These are phyloP conservation scores for Cutaneotrichosporon cutaneum DNA, from an alignment of 1,284 basidiomycete genomes.

Conservation along the genomic window DNA sequence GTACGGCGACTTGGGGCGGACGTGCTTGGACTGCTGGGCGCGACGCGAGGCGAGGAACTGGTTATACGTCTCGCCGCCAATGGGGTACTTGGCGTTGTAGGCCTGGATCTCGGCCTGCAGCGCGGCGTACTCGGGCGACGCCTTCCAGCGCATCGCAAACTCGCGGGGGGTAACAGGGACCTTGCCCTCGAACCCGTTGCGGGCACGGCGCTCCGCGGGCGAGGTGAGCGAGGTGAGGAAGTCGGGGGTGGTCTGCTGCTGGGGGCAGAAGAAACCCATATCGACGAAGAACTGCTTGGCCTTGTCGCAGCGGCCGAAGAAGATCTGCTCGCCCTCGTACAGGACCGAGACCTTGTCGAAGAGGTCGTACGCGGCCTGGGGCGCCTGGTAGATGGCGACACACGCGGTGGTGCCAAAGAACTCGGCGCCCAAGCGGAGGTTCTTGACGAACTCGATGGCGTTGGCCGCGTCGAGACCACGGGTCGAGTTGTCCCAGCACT, in stretches of 20 bases:
- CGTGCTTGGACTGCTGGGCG: slow-evolving; percentile 54
- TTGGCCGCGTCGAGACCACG: slow-evolving; percentile 61
- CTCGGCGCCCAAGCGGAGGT: slow-evolving; percentile 56
- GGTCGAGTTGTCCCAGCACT: slow-evolving; percentile 57
- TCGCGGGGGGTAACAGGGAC: slow-evolving; percentile 65
- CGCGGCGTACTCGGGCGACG: slow-evolving; percentile 42
- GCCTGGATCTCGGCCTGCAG: slow-evolving; percentile 49
- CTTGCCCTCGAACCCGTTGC: slow-evolving; percentile 55
- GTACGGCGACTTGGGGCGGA: slow-evolving; percentile 50
- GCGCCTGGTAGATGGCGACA: slow-evolving; percentile 57
- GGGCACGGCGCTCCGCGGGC: slow-evolving; percentile 60
- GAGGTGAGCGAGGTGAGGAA: slow-evolving; percentile 66
- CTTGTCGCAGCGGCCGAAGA: slow-evolving; percentile 69
- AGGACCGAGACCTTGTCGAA: slow-evolving; percentile 75
- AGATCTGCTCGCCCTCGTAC: slow-evolving; percentile 78
- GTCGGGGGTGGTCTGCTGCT: slow-evolving; percentile 56
- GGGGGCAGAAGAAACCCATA: slow-evolving; percentile 67
- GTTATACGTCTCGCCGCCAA: slow-evolving; percentile 49
- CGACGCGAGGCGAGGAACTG: slow-evolving; percentile 52
- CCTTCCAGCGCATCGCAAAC: slow-evolving; percentile 55
- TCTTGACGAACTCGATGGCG: slow-evolving; percentile 59
- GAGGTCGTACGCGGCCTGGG: slow-evolving; percentile 56
- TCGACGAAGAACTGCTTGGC: slow-evolving; percentile 75
- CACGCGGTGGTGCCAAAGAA: slow-evolving; percentile 48
- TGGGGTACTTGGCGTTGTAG: slow-evolving; percentile 50